phyloP scores from a whole-genome alignment of 371 early-diverging fungal species.

The Mucor lusitanicus region DNA sequence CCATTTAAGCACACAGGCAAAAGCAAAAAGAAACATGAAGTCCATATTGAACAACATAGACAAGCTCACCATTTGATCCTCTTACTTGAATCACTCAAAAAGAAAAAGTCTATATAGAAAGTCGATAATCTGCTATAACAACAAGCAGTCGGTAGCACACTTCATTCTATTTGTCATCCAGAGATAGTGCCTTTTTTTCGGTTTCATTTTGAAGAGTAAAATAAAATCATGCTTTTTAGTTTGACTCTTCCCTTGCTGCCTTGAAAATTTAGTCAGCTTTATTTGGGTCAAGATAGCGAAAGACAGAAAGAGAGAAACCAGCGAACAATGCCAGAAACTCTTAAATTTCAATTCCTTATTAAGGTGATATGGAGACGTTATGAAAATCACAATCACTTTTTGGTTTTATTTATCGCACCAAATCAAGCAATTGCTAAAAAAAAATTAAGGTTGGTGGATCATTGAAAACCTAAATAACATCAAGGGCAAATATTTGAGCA shows the following conservation, averaged over 20 bases:
- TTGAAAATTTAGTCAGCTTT: not conserved
- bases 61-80: not conserved
- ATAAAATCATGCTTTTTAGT: not conserved
- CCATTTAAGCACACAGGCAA: too few relatives aligned
- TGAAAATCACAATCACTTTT: not conserved
- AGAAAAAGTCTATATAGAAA: not conserved
- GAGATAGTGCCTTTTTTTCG: not conserved
- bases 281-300: not conserved
- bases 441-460: not conserved
- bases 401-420: not conserved
- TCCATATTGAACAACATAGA: too few relatives aligned
- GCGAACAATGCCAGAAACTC: not conserved
- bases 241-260: not conserved
- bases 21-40: too few relatives aligned
- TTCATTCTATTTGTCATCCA: not conserved
- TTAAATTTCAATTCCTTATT: not conserved
- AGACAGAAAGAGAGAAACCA: not conserved
- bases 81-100: not conserved
- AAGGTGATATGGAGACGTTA: not conserved
- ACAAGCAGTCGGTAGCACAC: not conserved
- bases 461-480: not conserved
- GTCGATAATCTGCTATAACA: not conserved
- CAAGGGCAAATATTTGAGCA: not conserved
- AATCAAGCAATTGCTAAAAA: not conserved
- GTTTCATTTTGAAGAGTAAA: not conserved